Evolutionary conservation across 2,329 filamentous ascomycete species (phyloP), one percentile per base, ranked within the genome.

Genomic region (Hirsutella thompsonii): DNA sequence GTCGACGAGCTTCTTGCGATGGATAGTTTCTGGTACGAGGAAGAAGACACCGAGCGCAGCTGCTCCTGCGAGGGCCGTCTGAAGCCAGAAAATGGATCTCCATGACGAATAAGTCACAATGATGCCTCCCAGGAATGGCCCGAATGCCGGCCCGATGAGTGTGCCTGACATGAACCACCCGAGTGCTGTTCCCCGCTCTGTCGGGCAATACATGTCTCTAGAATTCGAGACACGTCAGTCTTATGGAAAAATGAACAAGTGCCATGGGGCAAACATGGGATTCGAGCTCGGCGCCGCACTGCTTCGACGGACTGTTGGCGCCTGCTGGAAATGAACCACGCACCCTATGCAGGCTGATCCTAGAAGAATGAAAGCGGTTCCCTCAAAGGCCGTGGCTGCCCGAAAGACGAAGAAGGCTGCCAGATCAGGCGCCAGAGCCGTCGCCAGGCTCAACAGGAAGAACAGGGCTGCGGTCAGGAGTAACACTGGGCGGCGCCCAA

Each of bases 31-130:
- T 0, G 81, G 80, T 10, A 88, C 69, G 11, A 85, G 62, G 49
- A 84, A 76, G 47, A 76, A 70, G 26, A 83, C 70, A 1, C 79
- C 69, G 0, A 79, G 18, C 0, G 70, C 65, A 1, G 74, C 79
- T 0, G 72, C 53, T 2, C 72, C 81, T 0, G 78, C 79, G 5
- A 87, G 66, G 0, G 72, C 82, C 0, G 79, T 76, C 53, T 88
- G 83, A 0, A 89, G 64, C 78, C 81, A 88, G 62, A 87, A 88
- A 40, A 88, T 85, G 34, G 74, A 73, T 16, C 81, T 70, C 84
- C 84, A 90, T 2, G 69, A 73, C 6, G 70, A 68, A 57, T 77
- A 87, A 0, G 82, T 88, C 14, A 88, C 81, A 39, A 90, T 84
- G 36, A 87, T 77, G 20, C 83, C 84, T 41, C 83, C 76, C 9